Percentiles rank a stretch among this genome's conserved stretches.
Conservation (phyloP, 371 early-diverging fungal genomes). For the Syncephalis plumigaleata region DNA sequence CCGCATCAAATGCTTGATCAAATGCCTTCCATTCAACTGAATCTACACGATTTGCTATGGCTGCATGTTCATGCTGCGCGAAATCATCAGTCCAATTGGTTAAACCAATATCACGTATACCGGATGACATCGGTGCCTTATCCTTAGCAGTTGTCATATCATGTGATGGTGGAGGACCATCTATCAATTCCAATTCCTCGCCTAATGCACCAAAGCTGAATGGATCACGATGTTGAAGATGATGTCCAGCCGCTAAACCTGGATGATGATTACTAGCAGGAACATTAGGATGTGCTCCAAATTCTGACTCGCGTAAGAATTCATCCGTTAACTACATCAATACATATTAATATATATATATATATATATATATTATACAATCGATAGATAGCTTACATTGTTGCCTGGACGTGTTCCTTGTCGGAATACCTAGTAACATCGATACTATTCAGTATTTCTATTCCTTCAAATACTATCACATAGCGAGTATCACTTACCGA, state of each 20-base stretch:
- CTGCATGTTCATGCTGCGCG: slow-evolving; percentile 23
- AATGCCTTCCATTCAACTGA: slow-evolving; percentile 29
- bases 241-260: too few species aligned
- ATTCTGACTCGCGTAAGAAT: slow-evolving; percentile 1
- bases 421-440: neutral
- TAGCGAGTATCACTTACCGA: too few species aligned
- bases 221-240: slow-evolving; percentile 14
- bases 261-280: too few species aligned
- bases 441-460: neutral
- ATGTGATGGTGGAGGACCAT: slow-evolving; percentile 8
- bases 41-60: slow-evolving; percentile 8
- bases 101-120: slow-evolving; percentile 7
- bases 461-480: neutral
- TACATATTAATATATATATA: too few species aligned
- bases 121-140: slow-evolving; percentile 10
- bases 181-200: slow-evolving; percentile 31
- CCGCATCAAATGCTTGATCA: slow-evolving; percentile 30
- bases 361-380: too few species aligned
- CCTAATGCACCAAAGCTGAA: slow-evolving; percentile 35
- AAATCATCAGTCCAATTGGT: slow-evolving; percentile 54
- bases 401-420: neutral
- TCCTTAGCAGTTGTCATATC: too few species aligned
- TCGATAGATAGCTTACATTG: too few species aligned
- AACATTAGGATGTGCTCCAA: slow-evolving; percentile 6
- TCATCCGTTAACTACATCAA: slow-evolving; percentile 19